Base-by-base conservation (phyloP, 768 basidiomycete genomes). In the Boletus rex-veris region DNA sequence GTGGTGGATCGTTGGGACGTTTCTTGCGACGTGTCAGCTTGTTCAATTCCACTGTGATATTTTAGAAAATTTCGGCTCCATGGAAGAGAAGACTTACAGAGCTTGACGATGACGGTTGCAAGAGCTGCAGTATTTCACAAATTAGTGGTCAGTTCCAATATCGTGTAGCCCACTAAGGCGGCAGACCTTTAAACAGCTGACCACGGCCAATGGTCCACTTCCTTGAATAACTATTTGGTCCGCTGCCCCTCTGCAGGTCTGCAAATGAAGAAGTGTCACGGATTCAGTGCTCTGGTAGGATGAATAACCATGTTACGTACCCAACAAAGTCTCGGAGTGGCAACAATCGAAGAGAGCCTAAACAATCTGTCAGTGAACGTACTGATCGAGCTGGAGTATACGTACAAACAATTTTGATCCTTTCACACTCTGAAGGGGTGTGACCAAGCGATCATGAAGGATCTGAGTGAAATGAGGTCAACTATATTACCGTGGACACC, bases 291-390 rank as follows among this genome's bases (percentile, higher is more conserved):
- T n/a, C 4, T n/a, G 19, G 44, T 3, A 11, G 35, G 6, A 0
- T 15, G 10, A 37, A 50, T 18, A 16, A 9, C 16, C 10, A 16
- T 10, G 33, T 37, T 18, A 55, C 50, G 45, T 45, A 70, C 67
- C 62, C 26, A 69, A 44, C 3, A 69, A 36, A 7, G 41, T 58
- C 16, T 70, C 67, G 0, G 67, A 70, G 15, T 70, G 67, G 16
- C 68, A 70, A 7, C 66, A 69, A n/a, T 69, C 68, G 3, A 70
- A 58, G 19, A 69, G 56, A 8, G 64, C 58, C 68, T 69, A 19
- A 10, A 16, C 4, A 26, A 24, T 38, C 8, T n/a, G 18, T 65
- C 36, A 53, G 31, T 0, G 5, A 45, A 35, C 5, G 35, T 7
- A 50, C n/a, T 18, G 16, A 24, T 37, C 3, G 16, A 43, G 43